A percentile compares a stretch with the other conserved stretches of the same genome.
These are phyloP conservation scores for Fusarium penzigii DNA, from an alignment of 2,329 filamentous ascomycete genomes.

Conservation along the genomic window DNA sequence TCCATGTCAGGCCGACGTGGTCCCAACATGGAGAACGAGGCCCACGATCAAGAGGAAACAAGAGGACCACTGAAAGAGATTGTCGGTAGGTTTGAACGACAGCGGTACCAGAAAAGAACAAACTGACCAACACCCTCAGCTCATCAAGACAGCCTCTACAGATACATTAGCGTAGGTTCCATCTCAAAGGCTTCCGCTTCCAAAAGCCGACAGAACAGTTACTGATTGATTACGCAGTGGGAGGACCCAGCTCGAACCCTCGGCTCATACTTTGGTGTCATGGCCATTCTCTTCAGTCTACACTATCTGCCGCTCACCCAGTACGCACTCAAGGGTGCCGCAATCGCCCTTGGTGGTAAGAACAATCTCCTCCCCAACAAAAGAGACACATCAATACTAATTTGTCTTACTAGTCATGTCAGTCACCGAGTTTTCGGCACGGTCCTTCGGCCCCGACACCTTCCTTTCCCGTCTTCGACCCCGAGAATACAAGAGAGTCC, in stretches of 20 bases:
- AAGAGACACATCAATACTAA: neutral
- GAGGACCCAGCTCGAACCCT: conserved; percentile 23
- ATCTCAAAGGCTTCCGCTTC: accelerated
- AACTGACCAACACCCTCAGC: neutral
- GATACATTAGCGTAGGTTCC: conserved; percentile 22
- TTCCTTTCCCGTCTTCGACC: conserved; percentile 20
- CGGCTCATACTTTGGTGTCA: conserved; percentile 17
- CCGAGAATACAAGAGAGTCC: conserved; percentile 19
- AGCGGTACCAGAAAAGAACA: neutral
- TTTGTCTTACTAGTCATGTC: conserved; percentile 5
- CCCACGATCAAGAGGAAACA: neutral
- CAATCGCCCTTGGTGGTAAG: conserved; percentile 19
- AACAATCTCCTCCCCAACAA: accelerated
- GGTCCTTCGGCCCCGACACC: conserved; percentile 17
- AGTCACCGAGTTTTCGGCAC: conserved; percentile 16
- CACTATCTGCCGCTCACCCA: conserved; percentile 22
- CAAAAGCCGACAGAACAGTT: neutral
- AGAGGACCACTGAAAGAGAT: conserved; percentile 22
- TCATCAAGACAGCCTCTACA: conserved; percentile 25
- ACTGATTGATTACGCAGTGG: conserved; percentile 10
- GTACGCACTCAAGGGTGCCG: conserved; percentile 10
- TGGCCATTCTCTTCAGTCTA: conserved; percentile 14
- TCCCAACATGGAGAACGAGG: neutral
- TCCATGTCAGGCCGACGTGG: neutral
- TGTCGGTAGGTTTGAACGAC: conserved; percentile 7